Base-by-base conservation (phyloP, 2,329 filamentous ascomycete species). In the Fusarium incarnatum region DNA sequence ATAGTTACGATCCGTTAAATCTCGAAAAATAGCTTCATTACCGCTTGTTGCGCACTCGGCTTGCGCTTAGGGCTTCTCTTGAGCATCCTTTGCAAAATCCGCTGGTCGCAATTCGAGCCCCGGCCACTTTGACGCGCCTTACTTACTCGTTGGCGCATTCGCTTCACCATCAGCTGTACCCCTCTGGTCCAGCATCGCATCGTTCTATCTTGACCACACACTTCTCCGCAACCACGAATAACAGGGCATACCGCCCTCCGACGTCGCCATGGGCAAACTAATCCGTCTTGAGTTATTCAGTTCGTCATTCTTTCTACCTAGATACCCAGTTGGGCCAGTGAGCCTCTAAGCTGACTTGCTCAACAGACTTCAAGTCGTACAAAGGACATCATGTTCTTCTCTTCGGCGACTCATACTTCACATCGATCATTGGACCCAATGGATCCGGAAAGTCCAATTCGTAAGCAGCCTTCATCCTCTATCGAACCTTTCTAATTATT, bases 361-460 rank as follows among this genome's bases (percentile, higher is more conserved):
- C 23, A 50, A 28, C 77, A 96, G 93, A 99, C 85, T 99, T 99
- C 89, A 99, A 99, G 84, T 98, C 96, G 75, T 99, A 99, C 85
- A 97, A 97, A 81, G 96, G 94, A 62, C 94, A 98, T 77, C 96
- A 99, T 83, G 91, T 89, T 65, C 89, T 99, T 46, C 89, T 98
- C 56, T 98, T 99, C 77, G 95, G 95, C 77, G 95, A 99, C 83
- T 97, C 94, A 4, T 98, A 98, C 82, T 99, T 99, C 81, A 99
- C 96, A 52, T 99, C 96, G 44, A 98, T 99, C 78, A 98, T 99
- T 78, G 96, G 97, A 8, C 96, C 96, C 79, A 99, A 99, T 94
- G 96, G 96, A 85, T 98, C 96, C 37, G 96, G 96, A 71, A 99
- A 99, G 82, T 99, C 96, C 22, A 99, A 99, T 81, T 97, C 94